A percentile compares a stretch with the other conserved stretches of the same genome.
These are phyloP conservation scores for Sicyos baderoa DNA, from an alignment of 306 rosid genomes.

Conservation along the genomic window DNA sequence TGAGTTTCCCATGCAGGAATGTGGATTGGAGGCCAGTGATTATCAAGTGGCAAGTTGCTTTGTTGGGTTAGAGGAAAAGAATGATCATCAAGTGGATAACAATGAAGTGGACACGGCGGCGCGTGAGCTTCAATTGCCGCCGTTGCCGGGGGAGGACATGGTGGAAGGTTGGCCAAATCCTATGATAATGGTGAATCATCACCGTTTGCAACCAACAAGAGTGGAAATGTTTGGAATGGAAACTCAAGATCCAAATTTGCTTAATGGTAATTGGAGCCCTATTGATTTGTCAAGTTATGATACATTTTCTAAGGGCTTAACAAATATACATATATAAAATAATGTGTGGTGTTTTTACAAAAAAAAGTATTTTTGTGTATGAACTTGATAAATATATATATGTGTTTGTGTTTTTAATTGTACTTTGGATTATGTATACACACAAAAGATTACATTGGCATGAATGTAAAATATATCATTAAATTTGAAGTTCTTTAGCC, in stretches of 20 bases:
- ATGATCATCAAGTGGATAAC: background rate
- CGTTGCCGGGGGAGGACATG: slow-evolving; percentile 16
- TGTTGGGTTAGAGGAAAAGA: slow-evolving; percentile 15
- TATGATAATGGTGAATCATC: slow-evolving; percentile 31
- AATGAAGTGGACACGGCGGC: background rate
- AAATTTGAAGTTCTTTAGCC: background rate
- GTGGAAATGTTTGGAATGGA: slow-evolving; percentile 35
- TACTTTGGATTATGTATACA: slow-evolving; percentile 9
- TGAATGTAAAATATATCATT: background rate
- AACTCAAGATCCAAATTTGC: slow-evolving; percentile 40
- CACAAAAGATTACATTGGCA: background rate
- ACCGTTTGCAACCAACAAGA: slow-evolving; percentile 30
- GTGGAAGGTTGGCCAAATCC: background rate
- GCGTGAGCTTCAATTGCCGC: slow-evolving; percentile 14
- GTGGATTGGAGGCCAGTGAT: background rate
- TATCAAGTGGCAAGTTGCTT: background rate
- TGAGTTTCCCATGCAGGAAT: slow-evolving; percentile 12
- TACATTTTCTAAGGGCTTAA: slow-evolving; percentile 41
- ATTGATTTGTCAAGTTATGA: slow-evolving; percentile 54
- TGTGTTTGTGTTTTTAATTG: background rate
- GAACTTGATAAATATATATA: background rate
- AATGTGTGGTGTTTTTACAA: slow-evolving; percentile 15
- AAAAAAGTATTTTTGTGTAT: slow-evolving; percentile 1
- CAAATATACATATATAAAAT: slow-evolving; percentile 9
- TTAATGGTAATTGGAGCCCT: slow-evolving; percentile 57